phyloP scores from a whole-genome alignment of 805 yeast genomes.

The Martiniozyma abietophila region DNA sequence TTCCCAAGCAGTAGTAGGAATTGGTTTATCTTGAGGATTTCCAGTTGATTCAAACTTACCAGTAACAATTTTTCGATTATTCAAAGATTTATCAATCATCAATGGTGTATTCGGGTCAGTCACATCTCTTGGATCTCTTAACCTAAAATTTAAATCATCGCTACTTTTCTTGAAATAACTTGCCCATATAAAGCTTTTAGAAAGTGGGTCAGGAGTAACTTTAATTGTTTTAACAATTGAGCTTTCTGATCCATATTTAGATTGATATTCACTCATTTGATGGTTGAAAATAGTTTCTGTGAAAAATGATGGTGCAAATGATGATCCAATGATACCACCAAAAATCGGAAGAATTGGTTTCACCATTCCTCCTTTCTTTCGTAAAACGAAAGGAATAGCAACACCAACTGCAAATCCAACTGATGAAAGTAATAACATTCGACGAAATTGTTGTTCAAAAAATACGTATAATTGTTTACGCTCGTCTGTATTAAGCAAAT shows the following conservation, averaged over 20 bases:
- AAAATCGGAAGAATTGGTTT: slow-evolving; percentile 33
- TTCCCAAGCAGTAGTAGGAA: slow-evolving; percentile 20
- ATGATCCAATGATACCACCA: slow-evolving; percentile 33
- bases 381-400: slow-evolving; percentile 33
- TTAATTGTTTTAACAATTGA: slow-evolving; percentile 15
- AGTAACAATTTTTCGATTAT: background rate
- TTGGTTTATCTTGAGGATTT: slow-evolving; percentile 4
- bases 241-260: slow-evolving; percentile 19
- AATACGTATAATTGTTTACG: slow-evolving; percentile 32
- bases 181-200: slow-evolving; percentile 31
- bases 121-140: slow-evolving; percentile 45
- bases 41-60: background rate
- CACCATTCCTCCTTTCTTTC: slow-evolving; percentile 28
- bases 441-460: slow-evolving; percentile 28
- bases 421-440: slow-evolving; percentile 32
- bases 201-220: slow-evolving; percentile 21
- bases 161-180: slow-evolving; percentile 44
- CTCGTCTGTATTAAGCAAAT: slow-evolving; percentile 31
- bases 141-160: slow-evolving; percentile 39
- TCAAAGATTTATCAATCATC: background rate
- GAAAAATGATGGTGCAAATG: slow-evolving; percentile 24
- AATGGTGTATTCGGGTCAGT: slow-evolving; percentile 2
- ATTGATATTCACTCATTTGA: slow-evolving; percentile 25
- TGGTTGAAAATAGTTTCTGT: slow-evolving; percentile 23
- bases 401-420: slow-evolving; percentile 33